Percentiles rank a stretch among this genome's conserved stretches.
Conservation (phyloP, 176 grass and related monocot genomes). For the Cocos nucifera region DNA sequence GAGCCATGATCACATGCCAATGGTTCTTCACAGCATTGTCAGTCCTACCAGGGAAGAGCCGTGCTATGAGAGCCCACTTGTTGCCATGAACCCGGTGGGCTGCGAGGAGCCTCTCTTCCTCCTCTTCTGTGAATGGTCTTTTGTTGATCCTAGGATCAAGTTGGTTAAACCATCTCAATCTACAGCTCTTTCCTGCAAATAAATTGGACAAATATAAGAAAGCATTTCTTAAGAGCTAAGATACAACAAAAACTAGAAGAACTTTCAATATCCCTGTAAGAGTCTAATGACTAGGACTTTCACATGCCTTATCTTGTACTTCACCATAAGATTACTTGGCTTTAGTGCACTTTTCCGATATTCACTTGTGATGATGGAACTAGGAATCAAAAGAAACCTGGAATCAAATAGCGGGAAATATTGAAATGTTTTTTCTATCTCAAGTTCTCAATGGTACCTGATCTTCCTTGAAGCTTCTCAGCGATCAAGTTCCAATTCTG, state of each 20-base stretch:
- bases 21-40: conserved; percentile 14
- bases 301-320: too few relatives aligned
- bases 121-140: conserved; percentile 5
- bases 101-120: conserved; percentile 1
- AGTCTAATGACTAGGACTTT: too few relatives aligned
- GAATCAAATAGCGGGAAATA: too few relatives aligned
- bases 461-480: conserved; percentile 3
- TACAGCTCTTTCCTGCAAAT: conserved; percentile 10
- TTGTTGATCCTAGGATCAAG: conserved; percentile 6
- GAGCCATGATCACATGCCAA: conserved; percentile 11
- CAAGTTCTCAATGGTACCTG: not conserved
- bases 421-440: too few relatives aligned
- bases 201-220: too few relatives aligned
- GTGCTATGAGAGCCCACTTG: conserved; percentile 12
- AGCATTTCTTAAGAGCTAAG: too few relatives aligned
- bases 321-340: too few relatives aligned
- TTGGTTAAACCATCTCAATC: conserved; percentile 17
- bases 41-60: conserved; percentile 5
- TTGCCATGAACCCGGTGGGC: conserved; percentile 2
- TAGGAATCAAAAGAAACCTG: too few relatives aligned
- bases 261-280: too few relatives aligned
- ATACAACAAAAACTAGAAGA: too few relatives aligned
- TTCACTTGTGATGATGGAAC: too few relatives aligned
- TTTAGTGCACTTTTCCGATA: too few relatives aligned
- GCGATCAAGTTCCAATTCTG: conserved; percentile 12